Evolutionary conservation across 2,329 filamentous ascomycete genomes (phyloP).

Genomic region (Fonsecaea pedrosoi): DNA sequence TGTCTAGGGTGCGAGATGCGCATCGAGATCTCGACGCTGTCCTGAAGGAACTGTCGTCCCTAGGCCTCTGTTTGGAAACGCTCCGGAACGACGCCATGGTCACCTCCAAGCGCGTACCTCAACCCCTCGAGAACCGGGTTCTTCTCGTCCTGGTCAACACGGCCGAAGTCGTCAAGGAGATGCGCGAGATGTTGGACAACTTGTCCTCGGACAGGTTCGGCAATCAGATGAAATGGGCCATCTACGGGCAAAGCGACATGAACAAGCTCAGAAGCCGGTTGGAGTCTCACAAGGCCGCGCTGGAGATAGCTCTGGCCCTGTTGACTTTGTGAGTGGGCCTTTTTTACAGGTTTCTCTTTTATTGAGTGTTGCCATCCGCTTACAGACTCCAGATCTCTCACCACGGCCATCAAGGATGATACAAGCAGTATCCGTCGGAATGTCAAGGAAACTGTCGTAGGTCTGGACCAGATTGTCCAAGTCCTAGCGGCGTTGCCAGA

Average conservation of each 20-base stretch:
- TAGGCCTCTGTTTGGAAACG: constrained; percentile 8
- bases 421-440: constrained; percentile 4
- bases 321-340: neutral
- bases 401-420: constrained; percentile 8
- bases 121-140: constrained; percentile 5
- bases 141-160: neutral
- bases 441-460: constrained; percentile 3
- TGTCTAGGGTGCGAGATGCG: constrained; percentile 1
- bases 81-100: constrained; percentile 8
- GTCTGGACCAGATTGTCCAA: constrained; percentile 3
- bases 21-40: constrained; percentile 6
- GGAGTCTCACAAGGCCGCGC: constrained; percentile 9
- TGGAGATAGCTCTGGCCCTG: constrained; percentile 2
- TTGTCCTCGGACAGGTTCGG: constrained; percentile 8
- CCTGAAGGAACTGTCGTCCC: neutral
- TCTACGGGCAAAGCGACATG: constrained; percentile 7
- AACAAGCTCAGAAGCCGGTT: constrained; percentile 7
- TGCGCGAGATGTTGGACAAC: neutral
- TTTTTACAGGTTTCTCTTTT: neutral
- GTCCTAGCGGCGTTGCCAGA: constrained; percentile 10
- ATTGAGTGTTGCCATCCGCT: neutral
- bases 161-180: constrained; percentile 3
- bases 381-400: constrained; percentile 2
- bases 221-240: constrained; percentile 6
- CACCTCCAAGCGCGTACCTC: constrained; percentile 2